A percentile compares a stretch with the other conserved stretches of the same genome.
phyloP scores from a whole-genome alignment of 805 yeast genomes.

The Sugiyamaella lignohabitans region DNA sequence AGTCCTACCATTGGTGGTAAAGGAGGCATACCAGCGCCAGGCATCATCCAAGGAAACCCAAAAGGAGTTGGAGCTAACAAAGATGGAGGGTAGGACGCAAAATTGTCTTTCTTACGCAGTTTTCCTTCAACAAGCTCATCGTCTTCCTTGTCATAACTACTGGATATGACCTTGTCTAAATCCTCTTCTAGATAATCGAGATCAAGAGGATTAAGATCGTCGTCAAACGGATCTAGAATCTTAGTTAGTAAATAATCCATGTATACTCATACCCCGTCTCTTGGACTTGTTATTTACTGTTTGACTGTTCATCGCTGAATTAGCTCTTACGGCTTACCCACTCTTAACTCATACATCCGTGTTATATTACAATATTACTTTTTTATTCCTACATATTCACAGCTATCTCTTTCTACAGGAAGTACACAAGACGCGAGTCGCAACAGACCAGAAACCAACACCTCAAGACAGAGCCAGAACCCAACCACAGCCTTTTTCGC shows the following conservation, averaged over 20 bases:
- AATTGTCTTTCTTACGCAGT: slow-evolving; percentile 2
- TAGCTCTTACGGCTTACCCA: too few relatives aligned
- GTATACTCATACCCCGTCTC: too few relatives aligned
- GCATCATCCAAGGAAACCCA: not conserved
- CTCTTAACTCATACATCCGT: too few relatives aligned
- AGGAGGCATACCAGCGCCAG: not conserved
- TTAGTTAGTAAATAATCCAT: slow-evolving; percentile 4
- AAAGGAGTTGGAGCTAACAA: not conserved
- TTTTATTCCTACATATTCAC: too few relatives aligned
- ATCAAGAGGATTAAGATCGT: slow-evolving; percentile 2
- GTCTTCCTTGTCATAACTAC: not conserved
- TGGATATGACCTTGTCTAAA: not conserved
- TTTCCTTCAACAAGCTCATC: slow-evolving; percentile 6
- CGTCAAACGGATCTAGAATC: slow-evolving; percentile 9
- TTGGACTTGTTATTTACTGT: too few relatives aligned
- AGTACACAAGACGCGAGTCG: too few relatives aligned
- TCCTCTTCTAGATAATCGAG: slow-evolving; percentile 7
- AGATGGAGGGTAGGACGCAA: not conserved
- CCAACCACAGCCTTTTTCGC: too few relatives aligned
- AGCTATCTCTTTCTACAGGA: too few relatives aligned
- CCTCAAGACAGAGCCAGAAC: too few relatives aligned
- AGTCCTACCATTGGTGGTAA: not conserved
- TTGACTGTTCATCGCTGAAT: too few relatives aligned
- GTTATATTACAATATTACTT: too few relatives aligned
- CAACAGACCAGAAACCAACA: too few relatives aligned